A percentile compares a stretch with the other conserved stretches of the same genome.
Conservation (phyloP, 106 monocot genomes). For the Cymbidium sinense region DNA sequence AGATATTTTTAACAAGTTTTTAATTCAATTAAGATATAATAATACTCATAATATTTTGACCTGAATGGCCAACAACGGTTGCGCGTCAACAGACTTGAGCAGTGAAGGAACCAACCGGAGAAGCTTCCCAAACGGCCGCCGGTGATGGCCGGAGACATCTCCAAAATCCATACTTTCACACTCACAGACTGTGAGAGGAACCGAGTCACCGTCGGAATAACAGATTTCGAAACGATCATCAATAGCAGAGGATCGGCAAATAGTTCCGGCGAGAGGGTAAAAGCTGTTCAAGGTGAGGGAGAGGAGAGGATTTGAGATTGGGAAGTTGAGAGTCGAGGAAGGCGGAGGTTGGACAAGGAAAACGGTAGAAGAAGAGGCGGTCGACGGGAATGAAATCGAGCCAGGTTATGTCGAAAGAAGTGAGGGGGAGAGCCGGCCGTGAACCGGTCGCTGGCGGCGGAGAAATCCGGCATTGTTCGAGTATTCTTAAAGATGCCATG, state of each 20-base stretch:
- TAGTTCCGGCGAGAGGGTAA: slow-evolving; percentile 43
- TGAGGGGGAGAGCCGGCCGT: slow-evolving; percentile 19
- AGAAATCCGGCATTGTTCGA: slow-evolving; percentile 12
- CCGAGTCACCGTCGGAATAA: background rate
- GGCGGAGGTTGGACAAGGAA: background rate
- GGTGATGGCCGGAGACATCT: background rate
- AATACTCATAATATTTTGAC: background rate
- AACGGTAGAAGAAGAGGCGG: slow-evolving; percentile 51
- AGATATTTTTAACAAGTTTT: too few species aligned
- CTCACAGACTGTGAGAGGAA: slow-evolving; percentile 11
- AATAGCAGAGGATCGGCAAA: background rate
- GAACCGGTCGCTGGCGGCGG: background rate
- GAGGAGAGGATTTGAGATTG: slow-evolving; percentile 41
- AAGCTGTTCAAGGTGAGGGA: slow-evolving; percentile 37
- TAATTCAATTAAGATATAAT: too few species aligned
- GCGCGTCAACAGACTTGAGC: background rate
- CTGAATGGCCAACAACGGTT: slow-evolving; percentile 1
- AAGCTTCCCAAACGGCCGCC: background rate
- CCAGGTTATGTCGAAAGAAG: slow-evolving; percentile 35
- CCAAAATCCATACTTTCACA: background rate
- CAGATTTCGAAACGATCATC: background rate
- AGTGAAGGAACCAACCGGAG: background rate
- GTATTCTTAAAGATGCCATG: background rate
- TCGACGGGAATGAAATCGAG: slow-evolving; percentile 23
- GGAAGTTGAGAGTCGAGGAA: slow-evolving; percentile 30